These are phyloP conservation scores for Juglanconis sp. DNA, from an alignment of 2,329 filamentous ascomycete genomes.

Conservation along the genomic window DNA sequence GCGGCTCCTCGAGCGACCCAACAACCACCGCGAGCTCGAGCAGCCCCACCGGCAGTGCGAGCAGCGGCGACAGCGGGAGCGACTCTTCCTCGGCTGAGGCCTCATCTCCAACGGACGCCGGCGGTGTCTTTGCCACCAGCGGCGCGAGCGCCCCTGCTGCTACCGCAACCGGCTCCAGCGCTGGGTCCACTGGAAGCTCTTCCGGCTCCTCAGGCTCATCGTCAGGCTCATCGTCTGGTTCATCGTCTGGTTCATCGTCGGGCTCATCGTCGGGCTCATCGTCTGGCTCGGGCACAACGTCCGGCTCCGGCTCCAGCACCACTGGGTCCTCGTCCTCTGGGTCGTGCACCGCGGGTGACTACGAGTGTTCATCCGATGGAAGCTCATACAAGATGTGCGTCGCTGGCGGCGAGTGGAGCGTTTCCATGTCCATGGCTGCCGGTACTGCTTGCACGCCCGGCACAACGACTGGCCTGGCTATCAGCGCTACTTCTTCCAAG, in stretches of 20 bases:
- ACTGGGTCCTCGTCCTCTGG: conserved; percentile 7
- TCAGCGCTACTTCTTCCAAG: conserved; percentile 9
- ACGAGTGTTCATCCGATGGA: conserved; percentile 9
- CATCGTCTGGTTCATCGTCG: conserved; percentile 13
- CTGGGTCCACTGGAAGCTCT: not conserved
- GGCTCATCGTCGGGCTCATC: conserved; percentile 12
- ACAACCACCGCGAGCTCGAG: conserved; percentile 21
- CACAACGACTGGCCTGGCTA: conserved; percentile 23
- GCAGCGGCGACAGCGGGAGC: not conserved
- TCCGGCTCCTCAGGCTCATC: conserved; percentile 29
- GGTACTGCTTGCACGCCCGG: conserved; percentile 26
- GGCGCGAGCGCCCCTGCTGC: conserved; percentile 33
- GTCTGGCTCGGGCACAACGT: conserved; percentile 23
- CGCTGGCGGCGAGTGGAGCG: conserved; percentile 13
- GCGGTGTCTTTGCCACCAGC: conserved; percentile 5
- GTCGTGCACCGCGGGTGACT: conserved; percentile 15
- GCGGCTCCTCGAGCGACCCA: conserved; percentile 29
- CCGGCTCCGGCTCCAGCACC: conserved; percentile 16
- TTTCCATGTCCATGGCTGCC: conserved; percentile 32
- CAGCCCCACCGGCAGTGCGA: conserved; percentile 23
- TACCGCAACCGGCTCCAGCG: conserved; percentile 17
- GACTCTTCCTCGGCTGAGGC: not conserved
- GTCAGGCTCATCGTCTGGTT: conserved; percentile 6
- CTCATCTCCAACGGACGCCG: not conserved
- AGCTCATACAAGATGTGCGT: conserved; percentile 10